These are phyloP conservation scores for Acacia pycnantha DNA, from an alignment of 331 rosid species.

Conservation along the genomic window DNA sequence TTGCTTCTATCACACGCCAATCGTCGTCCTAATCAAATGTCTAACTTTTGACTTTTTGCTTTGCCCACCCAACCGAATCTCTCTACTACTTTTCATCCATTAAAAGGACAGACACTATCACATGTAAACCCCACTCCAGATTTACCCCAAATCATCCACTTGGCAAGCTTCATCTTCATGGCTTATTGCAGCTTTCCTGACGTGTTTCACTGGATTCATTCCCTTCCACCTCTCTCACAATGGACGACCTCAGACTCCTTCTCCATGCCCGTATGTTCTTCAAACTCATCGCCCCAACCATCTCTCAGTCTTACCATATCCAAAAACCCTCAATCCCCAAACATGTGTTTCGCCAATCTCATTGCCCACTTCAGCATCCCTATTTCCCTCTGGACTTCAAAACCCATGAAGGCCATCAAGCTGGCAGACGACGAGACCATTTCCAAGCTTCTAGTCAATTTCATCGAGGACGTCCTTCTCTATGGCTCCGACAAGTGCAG, in stretches of 20 bases:
- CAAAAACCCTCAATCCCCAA: constrained; percentile 40
- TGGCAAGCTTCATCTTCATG: constrained; percentile 33
- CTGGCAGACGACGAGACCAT: constrained; percentile 45
- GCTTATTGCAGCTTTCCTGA: constrained; percentile 55
- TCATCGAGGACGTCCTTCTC: constrained; percentile 59
- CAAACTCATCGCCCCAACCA: constrained; percentile 57
- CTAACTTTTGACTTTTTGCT: constrained; percentile 32
- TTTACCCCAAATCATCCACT: neutral
- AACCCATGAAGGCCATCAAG: constrained; percentile 31
- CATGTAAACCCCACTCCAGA: constrained; percentile 10
- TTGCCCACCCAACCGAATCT: constrained; percentile 22
- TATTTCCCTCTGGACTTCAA: constrained; percentile 77
- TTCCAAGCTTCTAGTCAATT: constrained; percentile 50
- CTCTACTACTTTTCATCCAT: neutral
- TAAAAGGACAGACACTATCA: constrained; percentile 24
- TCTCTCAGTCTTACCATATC: constrained; percentile 53
- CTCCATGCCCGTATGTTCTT: constrained; percentile 52
- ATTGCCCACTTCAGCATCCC: constrained; percentile 54
- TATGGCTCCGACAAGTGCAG: constrained; percentile 56
- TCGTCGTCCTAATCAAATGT: constrained; percentile 18
- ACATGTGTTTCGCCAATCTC: constrained; percentile 39
- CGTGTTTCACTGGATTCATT: constrained; percentile 70
- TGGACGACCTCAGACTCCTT: constrained; percentile 62
- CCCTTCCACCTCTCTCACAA: constrained; percentile 66
- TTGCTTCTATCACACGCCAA: constrained; percentile 8